Conservation (phyloP, 2,329 filamentous ascomycete species). For the Aspergillus tubingensis region DNA sequence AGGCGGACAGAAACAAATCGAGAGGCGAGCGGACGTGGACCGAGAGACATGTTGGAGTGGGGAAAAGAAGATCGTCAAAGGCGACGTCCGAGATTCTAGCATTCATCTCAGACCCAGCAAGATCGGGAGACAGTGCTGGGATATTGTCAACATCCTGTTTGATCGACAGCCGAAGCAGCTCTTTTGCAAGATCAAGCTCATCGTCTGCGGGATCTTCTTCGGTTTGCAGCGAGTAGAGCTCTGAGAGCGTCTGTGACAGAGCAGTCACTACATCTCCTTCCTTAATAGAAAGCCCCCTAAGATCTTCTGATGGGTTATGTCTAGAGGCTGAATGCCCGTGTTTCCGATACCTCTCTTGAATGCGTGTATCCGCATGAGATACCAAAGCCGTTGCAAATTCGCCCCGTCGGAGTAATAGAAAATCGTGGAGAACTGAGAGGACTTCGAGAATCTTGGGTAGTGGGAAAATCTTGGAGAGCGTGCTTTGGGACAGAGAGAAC, state of each 20-base stretch:
- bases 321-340: constrained; percentile 51
- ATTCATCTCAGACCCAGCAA: constrained; percentile 19
- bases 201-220: constrained; percentile 76
- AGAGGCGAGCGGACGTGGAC: constrained; percentile 77
- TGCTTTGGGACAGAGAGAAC: constrained; percentile 78
- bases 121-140: constrained; percentile 26
- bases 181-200: constrained; percentile 77
- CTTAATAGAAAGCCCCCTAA: constrained; percentile 71
- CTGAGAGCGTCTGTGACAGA: constrained; percentile 75
- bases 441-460: constrained; percentile 74
- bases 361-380: constrained; percentile 77
- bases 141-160: constrained; percentile 39
- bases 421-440: constrained; percentile 76
- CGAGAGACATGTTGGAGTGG: constrained; percentile 69
- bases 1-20: constrained; percentile 78
- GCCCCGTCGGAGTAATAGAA: constrained; percentile 82
- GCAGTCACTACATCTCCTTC: constrained; percentile 82
- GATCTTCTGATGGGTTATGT: constrained; percentile 53
- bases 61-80: constrained; percentile 82
- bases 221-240: constrained; percentile 73
- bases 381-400: constrained; percentile 90
- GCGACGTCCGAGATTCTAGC: constrained; percentile 46
- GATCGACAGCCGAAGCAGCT: constrained; percentile 67
- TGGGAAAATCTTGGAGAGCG: constrained; percentile 79
- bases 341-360: constrained; percentile 71